Percentiles rank a stretch among this genome's conserved stretches.
Conservation (phyloP, 2,329 filamentous ascomycete species). For the Aspergillus eucalypticola region DNA sequence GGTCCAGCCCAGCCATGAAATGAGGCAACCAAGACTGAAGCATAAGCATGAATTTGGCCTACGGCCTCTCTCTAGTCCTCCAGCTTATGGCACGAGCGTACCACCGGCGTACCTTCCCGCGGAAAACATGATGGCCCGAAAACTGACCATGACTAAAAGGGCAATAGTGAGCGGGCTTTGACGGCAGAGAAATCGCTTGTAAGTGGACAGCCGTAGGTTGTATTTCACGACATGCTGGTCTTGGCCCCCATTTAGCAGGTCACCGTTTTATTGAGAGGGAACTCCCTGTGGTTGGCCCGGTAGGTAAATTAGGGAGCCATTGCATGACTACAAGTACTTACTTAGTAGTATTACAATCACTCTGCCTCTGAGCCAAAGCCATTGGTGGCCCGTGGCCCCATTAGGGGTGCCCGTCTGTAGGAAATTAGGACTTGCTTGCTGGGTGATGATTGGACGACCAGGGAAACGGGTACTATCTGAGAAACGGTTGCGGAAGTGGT, state of each 20-base stretch:
- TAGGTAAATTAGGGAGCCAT: not conserved
- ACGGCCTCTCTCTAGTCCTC: not conserved
- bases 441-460: not conserved
- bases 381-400: not conserved
- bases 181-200: not conserved
- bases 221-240: not conserved
- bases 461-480: not conserved
- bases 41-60: not conserved
- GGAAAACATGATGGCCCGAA: not conserved
- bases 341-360: not conserved
- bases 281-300: not conserved
- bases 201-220: not conserved
- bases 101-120: not conserved
- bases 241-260: not conserved
- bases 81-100: not conserved
- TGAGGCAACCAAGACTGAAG: not conserved
- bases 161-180: not conserved
- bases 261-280: not conserved
- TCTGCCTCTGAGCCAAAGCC: not conserved
- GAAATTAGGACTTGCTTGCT: not conserved
- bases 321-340: not conserved
- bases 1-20: not conserved
- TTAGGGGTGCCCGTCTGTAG: not conserved
- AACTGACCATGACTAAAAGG: not conserved
- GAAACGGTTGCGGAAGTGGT: not conserved